Conservation (phyloP, 192 early-diverging fungal genomes). For the Geosiphon pyriformis region DNA sequence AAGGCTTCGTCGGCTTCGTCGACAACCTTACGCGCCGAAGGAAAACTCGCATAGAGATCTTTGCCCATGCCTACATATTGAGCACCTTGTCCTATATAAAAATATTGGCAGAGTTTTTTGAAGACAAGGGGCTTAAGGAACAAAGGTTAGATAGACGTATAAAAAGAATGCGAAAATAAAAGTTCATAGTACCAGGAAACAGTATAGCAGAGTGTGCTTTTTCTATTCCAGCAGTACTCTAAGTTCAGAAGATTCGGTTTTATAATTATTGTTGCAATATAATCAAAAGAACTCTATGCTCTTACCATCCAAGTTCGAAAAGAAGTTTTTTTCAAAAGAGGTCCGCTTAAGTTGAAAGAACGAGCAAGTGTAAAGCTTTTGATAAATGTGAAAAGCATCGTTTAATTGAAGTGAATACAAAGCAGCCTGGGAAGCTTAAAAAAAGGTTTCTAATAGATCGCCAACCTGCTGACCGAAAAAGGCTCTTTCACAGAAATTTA, state of each 20-base stretch:
- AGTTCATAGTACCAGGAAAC: constrained; percentile 16
- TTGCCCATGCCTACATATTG: constrained; percentile 90
- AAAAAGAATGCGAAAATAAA: neutral
- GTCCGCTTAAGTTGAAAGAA: too few relatives aligned
- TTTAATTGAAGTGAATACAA: too few relatives aligned
- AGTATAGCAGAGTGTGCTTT: constrained; percentile 19
- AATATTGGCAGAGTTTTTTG: neutral
- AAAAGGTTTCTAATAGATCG: too few relatives aligned
- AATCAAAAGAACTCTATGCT: neutral
- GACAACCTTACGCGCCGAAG: constrained; percentile 72
- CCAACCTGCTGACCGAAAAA: too few relatives aligned
- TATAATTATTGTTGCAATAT: neutral
- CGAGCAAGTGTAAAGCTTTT: too few relatives aligned
- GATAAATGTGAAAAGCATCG: too few relatives aligned
- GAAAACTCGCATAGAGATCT: constrained; percentile 74
- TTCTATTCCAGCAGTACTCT: constrained; percentile 10
- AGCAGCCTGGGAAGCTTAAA: too few relatives aligned
- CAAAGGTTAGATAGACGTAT: neutral
- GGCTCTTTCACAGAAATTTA: too few relatives aligned
- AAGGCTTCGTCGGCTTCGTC: constrained; percentile 89
- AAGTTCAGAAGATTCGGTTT: neutral
- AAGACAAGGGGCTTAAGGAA: neutral
- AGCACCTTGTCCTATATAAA: constrained; percentile 62
- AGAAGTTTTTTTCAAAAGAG: too few relatives aligned
- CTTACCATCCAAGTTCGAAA: constrained; percentile 13